Evolutionary conservation across 2,329 filamentous ascomycete genomes (phyloP).

Genomic region (Exophiala alcalophila): DNA sequence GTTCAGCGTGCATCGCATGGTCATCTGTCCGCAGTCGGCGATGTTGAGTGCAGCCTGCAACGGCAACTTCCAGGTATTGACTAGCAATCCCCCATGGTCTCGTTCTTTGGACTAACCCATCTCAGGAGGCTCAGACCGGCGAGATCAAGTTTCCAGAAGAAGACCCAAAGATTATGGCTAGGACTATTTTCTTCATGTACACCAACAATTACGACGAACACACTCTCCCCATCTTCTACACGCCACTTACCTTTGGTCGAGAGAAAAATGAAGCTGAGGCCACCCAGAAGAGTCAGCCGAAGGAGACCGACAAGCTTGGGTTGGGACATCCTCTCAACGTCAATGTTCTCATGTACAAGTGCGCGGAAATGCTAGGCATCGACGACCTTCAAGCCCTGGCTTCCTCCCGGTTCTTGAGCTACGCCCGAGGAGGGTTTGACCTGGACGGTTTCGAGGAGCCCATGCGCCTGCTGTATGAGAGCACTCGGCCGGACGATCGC

Average conservation of each 20-base stretch:
- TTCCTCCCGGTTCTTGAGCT: slow-evolving; percentile 3
- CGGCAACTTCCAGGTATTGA: slow-evolving; percentile 31
- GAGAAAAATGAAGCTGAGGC: too few species aligned
- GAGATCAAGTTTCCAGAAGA: slow-evolving; percentile 12
- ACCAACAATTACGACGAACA: slow-evolving; percentile 8
- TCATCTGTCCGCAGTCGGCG: slow-evolving; percentile 29
- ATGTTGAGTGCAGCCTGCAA: slow-evolving; percentile 28
- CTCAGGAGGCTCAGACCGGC: slow-evolving; percentile 3
- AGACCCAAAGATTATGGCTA: slow-evolving; percentile 7
- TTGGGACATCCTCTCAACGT: slow-evolving; percentile 3
- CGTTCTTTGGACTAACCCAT: not conserved
- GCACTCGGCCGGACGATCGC: slow-evolving; percentile 5
- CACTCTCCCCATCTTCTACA: slow-evolving; percentile 3
- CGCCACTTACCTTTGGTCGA: too few species aligned
- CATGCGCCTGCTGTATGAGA: slow-evolving; percentile 5
- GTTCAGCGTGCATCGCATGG: slow-evolving; percentile 31
- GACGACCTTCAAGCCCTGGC: slow-evolving; percentile 4
- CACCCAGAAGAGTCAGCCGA: too few species aligned
- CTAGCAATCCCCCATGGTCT: too few species aligned
- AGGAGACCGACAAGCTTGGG: not conserved
- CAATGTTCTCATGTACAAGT: slow-evolving; percentile 7
- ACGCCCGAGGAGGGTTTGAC: not conserved
- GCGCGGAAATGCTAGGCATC: slow-evolving; percentile 13
- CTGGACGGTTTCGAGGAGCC: slow-evolving; percentile 10
- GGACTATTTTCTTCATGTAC: slow-evolving; percentile 16